A percentile compares a stretch with the other conserved stretches of the same genome.
Conservation (phyloP, 2,329 filamentous ascomycete species). For the Sordariomycetes sp. region DNA sequence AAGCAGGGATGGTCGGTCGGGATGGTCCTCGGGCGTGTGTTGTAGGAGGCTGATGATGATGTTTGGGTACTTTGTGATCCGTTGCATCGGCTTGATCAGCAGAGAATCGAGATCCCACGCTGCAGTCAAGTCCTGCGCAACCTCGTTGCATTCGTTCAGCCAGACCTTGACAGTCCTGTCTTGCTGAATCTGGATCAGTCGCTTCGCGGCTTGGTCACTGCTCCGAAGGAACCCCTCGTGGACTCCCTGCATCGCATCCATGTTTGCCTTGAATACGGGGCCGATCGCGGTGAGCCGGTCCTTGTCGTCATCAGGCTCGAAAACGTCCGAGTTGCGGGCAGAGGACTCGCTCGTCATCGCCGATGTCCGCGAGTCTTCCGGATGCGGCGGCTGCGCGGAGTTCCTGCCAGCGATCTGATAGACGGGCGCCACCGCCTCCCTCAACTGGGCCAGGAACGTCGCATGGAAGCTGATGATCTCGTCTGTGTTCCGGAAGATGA, state of each 20-base stretch:
- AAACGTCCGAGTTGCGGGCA: constrained; percentile 16
- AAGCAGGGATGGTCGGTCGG: constrained; percentile 57
- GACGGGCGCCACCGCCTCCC: constrained; percentile 64
- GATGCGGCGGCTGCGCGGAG: constrained; percentile 11
- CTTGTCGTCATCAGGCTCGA: constrained; percentile 33
- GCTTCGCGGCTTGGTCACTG: constrained; percentile 48
- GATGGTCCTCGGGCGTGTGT: constrained; percentile 69
- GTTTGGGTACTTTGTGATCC: constrained; percentile 86
- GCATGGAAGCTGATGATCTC: constrained; percentile 83
- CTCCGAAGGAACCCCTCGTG: constrained; percentile 52
- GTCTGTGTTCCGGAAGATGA: constrained; percentile 85
- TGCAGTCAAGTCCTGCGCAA: constrained; percentile 80
- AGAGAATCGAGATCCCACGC: constrained; percentile 94
- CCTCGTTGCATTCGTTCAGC: constrained; percentile 85
- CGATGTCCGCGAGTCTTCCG: constrained; percentile 26
- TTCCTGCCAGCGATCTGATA: constrained; percentile 32
- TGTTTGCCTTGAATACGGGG: constrained; percentile 38
- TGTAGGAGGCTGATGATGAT: constrained; percentile 70
- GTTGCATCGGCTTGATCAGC: constrained; percentile 94
- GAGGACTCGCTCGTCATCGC: constrained; percentile 14
- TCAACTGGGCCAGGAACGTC: constrained; percentile 64
- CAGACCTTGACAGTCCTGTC: constrained; percentile 62
- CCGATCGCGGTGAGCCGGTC: constrained; percentile 40
- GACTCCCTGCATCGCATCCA: constrained; percentile 45
- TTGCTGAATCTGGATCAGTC: constrained; percentile 48